Percentiles rank a stretch among this genome's conserved stretches.
Conservation (phyloP, 2,329 filamentous ascomycete genomes). For the Aspergillus sp. region DNA sequence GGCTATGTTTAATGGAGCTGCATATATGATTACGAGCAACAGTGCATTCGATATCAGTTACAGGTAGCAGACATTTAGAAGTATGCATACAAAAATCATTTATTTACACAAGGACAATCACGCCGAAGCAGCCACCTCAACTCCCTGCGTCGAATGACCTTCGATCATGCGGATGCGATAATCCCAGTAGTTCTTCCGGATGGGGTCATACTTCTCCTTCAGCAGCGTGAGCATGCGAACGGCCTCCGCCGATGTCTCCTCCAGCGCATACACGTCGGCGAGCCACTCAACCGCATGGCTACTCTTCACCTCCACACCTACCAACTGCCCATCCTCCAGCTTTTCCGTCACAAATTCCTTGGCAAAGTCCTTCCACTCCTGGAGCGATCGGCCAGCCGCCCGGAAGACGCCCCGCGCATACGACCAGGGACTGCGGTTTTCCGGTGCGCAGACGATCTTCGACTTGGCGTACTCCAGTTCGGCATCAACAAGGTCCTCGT, state of each 20-base stretch:
- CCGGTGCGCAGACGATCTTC: conserved; percentile 75
- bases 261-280: conserved; percentile 44
- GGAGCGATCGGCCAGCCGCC: conserved; percentile 57
- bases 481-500: conserved; percentile 63
- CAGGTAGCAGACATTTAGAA: no score
- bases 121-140: conserved; percentile 15
- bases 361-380: conserved; percentile 53
- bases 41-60: no score
- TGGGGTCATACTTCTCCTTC: conserved; percentile 83
- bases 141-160: conserved; percentile 7
- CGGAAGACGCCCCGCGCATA: conserved; percentile 76
- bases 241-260: conserved; percentile 52
- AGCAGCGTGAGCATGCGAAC: conserved; percentile 69
- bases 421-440: conserved; percentile 94
- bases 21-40: background rate
- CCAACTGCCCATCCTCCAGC: conserved; percentile 33
- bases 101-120: conserved; percentile 8
- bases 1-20: background rate
- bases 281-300: conserved; percentile 57
- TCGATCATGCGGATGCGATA: conserved; percentile 59
- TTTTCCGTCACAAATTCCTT: conserved; percentile 52
- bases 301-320: conserved; percentile 51
- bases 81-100: background rate
- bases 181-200: conserved; percentile 90
- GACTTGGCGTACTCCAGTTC: conserved; percentile 73